A percentile compares a stretch with the other conserved stretches of the same genome.
phyloP scores from a whole-genome alignment of 768 basidiomycete genomes.

The Leucosporidium yakuticum region DNA sequence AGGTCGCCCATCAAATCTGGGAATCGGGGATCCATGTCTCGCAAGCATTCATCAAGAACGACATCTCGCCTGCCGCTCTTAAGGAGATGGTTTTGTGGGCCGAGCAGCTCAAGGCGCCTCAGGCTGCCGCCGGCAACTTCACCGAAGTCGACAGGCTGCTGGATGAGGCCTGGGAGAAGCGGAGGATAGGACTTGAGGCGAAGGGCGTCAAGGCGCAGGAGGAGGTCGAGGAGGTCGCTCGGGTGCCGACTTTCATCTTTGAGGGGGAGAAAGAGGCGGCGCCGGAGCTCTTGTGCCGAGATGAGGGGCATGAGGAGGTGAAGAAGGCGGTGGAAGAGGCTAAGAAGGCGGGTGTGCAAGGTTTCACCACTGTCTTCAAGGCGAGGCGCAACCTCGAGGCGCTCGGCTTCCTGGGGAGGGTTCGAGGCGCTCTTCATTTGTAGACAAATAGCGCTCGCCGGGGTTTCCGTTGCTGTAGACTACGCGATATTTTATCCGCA shows the following conservation, averaged over 20 bases:
- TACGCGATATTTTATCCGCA: too few species aligned
- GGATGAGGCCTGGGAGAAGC: not conserved
- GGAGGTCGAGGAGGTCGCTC: not conserved
- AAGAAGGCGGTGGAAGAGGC: not conserved
- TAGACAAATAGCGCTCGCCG: too few species aligned
- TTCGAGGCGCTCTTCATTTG: too few species aligned
- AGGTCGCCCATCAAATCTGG: slow-evolving; percentile 78
- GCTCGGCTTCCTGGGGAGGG: too few species aligned
- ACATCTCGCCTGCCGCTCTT: not conserved
- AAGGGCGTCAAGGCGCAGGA: not conserved
- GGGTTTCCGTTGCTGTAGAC: too few species aligned
- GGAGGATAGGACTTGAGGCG: not conserved
- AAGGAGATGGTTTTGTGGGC: not conserved
- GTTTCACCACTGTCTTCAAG: too few species aligned
- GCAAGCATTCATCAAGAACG: not conserved
- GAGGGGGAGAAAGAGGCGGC: not conserved
- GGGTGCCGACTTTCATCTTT: not conserved
- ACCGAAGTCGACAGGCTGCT: not conserved
- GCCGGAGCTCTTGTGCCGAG: not conserved
- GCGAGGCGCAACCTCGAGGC: too few species aligned
- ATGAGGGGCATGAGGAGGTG: not conserved
- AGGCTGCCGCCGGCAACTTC: not conserved
- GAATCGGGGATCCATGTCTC: slow-evolving; percentile 63
- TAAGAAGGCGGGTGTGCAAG: too few species aligned
- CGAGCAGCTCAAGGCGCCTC: not conserved